Conservation (phyloP, 2,329 filamentous ascomycete species). For the Phoma herbarum region DNA sequence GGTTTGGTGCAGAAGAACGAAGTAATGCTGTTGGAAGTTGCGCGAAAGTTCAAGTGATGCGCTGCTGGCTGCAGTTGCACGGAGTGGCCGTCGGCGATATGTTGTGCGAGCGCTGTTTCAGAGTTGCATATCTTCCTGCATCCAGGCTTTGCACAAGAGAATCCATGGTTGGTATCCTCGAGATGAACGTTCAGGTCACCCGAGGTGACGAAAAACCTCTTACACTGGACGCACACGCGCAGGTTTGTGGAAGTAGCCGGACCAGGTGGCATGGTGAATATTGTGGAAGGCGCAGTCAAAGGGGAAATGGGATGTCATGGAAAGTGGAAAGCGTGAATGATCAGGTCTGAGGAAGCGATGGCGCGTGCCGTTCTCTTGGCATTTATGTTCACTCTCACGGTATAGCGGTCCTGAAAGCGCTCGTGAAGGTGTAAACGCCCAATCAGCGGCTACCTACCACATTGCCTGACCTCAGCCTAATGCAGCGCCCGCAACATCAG, state of each 20-base stretch:
- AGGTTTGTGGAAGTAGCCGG: background rate
- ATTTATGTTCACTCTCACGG: background rate
- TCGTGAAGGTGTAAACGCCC: background rate
- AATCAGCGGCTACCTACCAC: slow-evolving; percentile 10
- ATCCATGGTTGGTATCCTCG: background rate
- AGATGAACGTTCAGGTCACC: background rate
- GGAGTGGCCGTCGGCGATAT: background rate
- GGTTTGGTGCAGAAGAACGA: background rate
- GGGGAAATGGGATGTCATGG: background rate
- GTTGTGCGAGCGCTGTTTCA: background rate
- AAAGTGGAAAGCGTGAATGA: background rate
- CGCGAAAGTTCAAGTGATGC: too few relatives aligned
- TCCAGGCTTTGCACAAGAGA: background rate
- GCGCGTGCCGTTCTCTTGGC: background rate
- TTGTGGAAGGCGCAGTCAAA: background rate
- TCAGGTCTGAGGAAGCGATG: background rate
- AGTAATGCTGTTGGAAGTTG: background rate
- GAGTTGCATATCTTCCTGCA: background rate
- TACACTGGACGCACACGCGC: background rate
- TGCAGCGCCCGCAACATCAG: background rate
- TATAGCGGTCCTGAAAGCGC: background rate
- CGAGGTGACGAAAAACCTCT: background rate
- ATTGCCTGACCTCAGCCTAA: background rate
- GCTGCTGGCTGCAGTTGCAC: background rate
- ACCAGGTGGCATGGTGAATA: background rate